Evolutionary conservation across 1,284 basidiomycete species (phyloP), one percentile per base, ranked within the genome.

Genomic region (Apiotrichum porosum): DNA sequence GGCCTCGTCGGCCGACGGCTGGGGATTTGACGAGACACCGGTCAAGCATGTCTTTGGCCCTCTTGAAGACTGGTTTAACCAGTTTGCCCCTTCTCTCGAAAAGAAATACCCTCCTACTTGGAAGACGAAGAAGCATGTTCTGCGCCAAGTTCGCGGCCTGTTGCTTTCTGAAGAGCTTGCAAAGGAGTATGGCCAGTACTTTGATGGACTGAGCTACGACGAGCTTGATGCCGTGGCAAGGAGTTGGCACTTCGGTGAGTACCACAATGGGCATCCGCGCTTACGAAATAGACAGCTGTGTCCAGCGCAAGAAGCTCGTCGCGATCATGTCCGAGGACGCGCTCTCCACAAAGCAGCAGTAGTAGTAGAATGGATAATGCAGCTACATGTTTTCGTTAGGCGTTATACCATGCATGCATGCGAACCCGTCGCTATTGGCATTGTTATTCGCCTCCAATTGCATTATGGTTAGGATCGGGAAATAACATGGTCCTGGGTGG

Each of bases 171-270:
- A 86, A 65, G 83, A 81, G 60, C 69, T 85, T 56, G 77, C 81
- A 26, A 72, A 75, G 49, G 81, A 84, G 59, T 85, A 80, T 78
- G 83, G 82, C 2, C 79, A 79, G 45, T 76, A 80, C 54, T 83
- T 86, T 66, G 68, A 69, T 12, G 82, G 79, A 3, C 76, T 81
- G 70, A 72, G 62, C 33, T 68, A 76, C 57, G 72, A 68, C 21
- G 79, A 84, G 66, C 65, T 84, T 42, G 81, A 83, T 51, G 75
- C 70, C 51, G 69, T 84, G n/a, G 81, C 83, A 15, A 72, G 76
- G 60, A n/a, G n/a, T n/a, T n/a, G n/a, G n/a, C n/a, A n/a, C n/a
- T n/a, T n/a, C n/a, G n/a, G n/a, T n/a, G n/a, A n/a, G n/a, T n/a
- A n/a, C n/a, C n/a, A n/a, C n/a, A n/a, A n/a, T n/a, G n/a, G n/a